Percentiles rank a stretch among this genome's conserved stretches.
These are phyloP conservation scores for Apophysomyces trapeziformis DNA, from an alignment of 371 early-diverging fungal genomes.

Conservation along the genomic window DNA sequence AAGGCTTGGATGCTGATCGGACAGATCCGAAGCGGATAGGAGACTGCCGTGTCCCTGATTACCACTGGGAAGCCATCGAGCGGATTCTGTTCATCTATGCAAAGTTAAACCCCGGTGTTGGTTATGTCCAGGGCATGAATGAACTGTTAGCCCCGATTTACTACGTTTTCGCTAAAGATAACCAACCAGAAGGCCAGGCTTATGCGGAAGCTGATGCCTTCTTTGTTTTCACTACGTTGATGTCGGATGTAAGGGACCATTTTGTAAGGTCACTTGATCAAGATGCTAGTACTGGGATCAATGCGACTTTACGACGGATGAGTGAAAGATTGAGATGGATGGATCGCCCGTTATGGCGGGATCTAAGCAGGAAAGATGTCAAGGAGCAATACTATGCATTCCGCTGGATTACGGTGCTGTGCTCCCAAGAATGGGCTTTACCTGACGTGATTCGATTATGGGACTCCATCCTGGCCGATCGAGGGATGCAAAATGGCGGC, in stretches of 20 bases:
- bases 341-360: slow-evolving; percentile 67
- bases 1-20: slow-evolving; percentile 24
- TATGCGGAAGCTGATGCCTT: slow-evolving; percentile 91
- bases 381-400: slow-evolving; percentile 84
- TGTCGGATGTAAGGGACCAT: slow-evolving; percentile 80
- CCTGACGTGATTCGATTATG: slow-evolving; percentile 85
- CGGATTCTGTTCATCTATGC: slow-evolving; percentile 85
- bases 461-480: slow-evolving; percentile 83
- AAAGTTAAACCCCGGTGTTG: slow-evolving; percentile 84
- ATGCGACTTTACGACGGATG: slow-evolving; percentile 67
- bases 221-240: slow-evolving; percentile 73
- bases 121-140: slow-evolving; percentile 94
- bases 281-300: slow-evolving; percentile 67
- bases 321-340: slow-evolving; percentile 56
- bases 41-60: slow-evolving; percentile 52
- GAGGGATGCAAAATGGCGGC: slow-evolving; percentile 41
- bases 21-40: slow-evolving; percentile 16
- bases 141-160: slow-evolving; percentile 86
- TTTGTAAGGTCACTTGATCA: slow-evolving; percentile 74
- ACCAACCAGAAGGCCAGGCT: slow-evolving; percentile 51
- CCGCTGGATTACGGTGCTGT: slow-evolving; percentile 85
- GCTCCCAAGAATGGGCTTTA: slow-evolving; percentile 82
- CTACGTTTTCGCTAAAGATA: slow-evolving; percentile 77
- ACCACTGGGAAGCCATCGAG: slow-evolving; percentile 87
- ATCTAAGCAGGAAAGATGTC: slow-evolving; percentile 70